Evolutionary conservation across 1,139 yeast genomes (phyloP).

Genomic region (Komagataea norvegica): DNA sequence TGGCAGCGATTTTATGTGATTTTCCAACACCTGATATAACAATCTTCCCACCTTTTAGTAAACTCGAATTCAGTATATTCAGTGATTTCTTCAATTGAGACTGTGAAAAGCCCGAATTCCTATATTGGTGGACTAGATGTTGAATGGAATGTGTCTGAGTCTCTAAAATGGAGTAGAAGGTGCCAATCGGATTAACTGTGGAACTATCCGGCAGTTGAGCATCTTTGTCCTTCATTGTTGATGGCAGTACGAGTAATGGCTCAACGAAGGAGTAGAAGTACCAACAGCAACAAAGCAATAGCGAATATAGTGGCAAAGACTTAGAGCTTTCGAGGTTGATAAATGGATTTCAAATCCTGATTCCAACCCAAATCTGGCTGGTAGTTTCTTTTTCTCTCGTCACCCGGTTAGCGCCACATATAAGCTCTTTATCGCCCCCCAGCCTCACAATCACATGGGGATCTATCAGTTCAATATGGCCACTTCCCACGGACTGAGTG

Average conservation of each 20-base stretch:
- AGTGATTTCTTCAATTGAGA: slow-evolving; percentile 48
- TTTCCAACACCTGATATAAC: slow-evolving; percentile 83
- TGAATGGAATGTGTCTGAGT: slow-evolving; percentile 44
- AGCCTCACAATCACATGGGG: too few relatives aligned
- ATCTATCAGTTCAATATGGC: too few relatives aligned
- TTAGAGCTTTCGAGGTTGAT: too few relatives aligned
- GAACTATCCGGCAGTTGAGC: slow-evolving; percentile 17
- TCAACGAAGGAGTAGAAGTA: too few relatives aligned
- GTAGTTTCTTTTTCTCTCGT: not conserved
- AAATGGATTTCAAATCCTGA: too few relatives aligned
- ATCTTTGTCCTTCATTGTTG: slow-evolving; percentile 10
- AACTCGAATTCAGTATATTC: slow-evolving; percentile 45
- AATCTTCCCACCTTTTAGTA: slow-evolving; percentile 57
- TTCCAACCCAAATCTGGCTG: not conserved
- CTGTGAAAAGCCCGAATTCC: slow-evolving; percentile 41
- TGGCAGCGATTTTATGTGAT: slow-evolving; percentile 71
- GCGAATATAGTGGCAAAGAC: too few relatives aligned
- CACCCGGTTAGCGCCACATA: slow-evolving; percentile 1
- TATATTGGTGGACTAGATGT: slow-evolving; percentile 39
- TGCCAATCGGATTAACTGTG: slow-evolving; percentile 12
- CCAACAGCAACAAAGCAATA: too few relatives aligned
- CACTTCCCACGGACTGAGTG: too few relatives aligned
- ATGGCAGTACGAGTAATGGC: too few relatives aligned
- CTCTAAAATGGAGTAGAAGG: slow-evolving; percentile 33
- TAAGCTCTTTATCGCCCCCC: too few relatives aligned